A percentile compares a stretch with the other conserved stretches of the same genome.
phyloP scores from a whole-genome alignment of 2,329 filamentous ascomycete genomes.

The Arthroderma sp. region DNA sequence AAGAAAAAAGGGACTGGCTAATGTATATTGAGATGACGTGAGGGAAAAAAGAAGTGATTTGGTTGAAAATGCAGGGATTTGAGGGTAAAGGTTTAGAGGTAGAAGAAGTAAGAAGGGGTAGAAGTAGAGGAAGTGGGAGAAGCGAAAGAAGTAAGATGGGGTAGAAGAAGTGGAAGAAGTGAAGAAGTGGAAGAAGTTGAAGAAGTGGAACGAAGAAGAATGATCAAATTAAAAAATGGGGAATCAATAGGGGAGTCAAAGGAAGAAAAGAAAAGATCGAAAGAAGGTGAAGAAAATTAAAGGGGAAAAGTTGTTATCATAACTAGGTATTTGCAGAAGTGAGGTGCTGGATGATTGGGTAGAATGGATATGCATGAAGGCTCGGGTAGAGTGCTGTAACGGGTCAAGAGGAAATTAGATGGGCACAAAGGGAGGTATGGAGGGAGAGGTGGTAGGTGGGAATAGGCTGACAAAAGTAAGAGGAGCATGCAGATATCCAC shows the following conservation, averaged over 20 bases:
- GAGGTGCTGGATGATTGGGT: neutral
- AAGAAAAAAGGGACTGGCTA: neutral
- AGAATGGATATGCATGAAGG: neutral
- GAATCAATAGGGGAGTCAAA: slow-evolving; percentile 7
- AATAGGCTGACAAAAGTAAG: neutral
- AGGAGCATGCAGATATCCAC: neutral
- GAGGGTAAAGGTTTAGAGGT: neutral
- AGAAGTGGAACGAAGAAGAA: too few relatives aligned
- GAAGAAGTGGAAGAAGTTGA: slow-evolving; percentile 7
- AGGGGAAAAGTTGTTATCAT: neutral
- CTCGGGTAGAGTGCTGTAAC: neutral
- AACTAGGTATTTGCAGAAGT: neutral
- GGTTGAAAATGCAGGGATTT: neutral
- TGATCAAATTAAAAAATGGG: slow-evolving; percentile 7
- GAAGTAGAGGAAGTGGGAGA: neutral
- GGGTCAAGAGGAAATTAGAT: neutral
- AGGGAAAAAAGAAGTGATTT: neutral
- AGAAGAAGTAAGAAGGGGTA: neutral
- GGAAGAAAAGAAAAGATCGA: slow-evolving; percentile 7
- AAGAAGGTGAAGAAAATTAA: slow-evolving; percentile 11
- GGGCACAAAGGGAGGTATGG: neutral
- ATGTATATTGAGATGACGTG: neutral
- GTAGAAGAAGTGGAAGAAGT: neutral
- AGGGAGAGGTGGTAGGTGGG: neutral
- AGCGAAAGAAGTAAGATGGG: slow-evolving; percentile 2